phyloP scores from a whole-genome alignment of 441 rosid genomes.

The Cnidoscolus chayamansa region DNA sequence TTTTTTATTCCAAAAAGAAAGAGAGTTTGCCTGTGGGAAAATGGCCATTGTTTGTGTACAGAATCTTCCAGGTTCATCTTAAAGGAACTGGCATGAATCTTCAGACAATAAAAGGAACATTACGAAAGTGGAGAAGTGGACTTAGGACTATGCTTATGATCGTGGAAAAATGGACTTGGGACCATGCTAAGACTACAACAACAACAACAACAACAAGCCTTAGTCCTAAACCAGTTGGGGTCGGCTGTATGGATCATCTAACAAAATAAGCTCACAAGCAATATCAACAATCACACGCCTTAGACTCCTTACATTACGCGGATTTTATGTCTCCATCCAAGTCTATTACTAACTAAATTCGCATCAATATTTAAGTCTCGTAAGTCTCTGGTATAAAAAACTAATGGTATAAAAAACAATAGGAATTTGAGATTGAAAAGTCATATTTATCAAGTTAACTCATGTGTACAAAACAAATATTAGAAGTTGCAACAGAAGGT shows the following conservation, averaged over 20 bases:
- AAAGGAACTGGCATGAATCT: neutral
- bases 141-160: neutral
- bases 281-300: too few species aligned
- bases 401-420: neutral
- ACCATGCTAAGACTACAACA: too few species aligned
- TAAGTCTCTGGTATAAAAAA: neutral
- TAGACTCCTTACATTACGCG: too few species aligned
- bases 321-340: too few species aligned
- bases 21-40: neutral
- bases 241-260: too few species aligned
- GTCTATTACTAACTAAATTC: too few species aligned
- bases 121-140: neutral
- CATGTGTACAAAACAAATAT: neutral
- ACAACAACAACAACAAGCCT: too few species aligned
- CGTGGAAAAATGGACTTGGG: too few species aligned
- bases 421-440: neutral
- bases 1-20: neutral
- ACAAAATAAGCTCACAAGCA: too few species aligned
- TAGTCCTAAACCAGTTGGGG: too few species aligned
- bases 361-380: too few species aligned
- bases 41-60: neutral
- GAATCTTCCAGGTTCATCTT: neutral
- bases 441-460: slow-evolving; percentile 5
- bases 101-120: neutral
- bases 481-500: neutral